These are phyloP conservation scores for Trichaptum fuscoviolaceum DNA, from an alignment of 768 basidiomycete species.

Conservation along the genomic window DNA sequence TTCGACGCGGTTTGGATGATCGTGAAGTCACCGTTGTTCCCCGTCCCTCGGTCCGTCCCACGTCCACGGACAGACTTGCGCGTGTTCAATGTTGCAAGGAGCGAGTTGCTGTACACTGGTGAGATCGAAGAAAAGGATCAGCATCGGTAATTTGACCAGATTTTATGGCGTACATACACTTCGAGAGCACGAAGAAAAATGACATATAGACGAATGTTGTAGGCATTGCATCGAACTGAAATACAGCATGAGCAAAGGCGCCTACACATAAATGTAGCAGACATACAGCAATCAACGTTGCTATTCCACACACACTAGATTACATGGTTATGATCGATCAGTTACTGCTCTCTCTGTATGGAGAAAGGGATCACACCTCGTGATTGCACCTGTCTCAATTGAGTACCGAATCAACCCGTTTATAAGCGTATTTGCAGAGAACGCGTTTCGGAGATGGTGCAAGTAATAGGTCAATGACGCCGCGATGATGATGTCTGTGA, in stretches of 20 bases:
- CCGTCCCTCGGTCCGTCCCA: conserved; percentile 42
- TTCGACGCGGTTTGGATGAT: conserved; percentile 2
- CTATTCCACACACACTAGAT: conserved; percentile 33
- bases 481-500: conserved; percentile 49
- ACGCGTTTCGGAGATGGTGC: conserved; percentile 44
- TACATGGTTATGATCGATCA: conserved; percentile 6
- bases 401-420: conserved; percentile 54
- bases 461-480: conserved; percentile 49
- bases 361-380: conserved; percentile 40
- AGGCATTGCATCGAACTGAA: conserved; percentile 53
- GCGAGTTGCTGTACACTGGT: conserved; percentile 59
- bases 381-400: conserved; percentile 56
- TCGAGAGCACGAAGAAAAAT: conserved; percentile 61
- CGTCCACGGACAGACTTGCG: conserved; percentile 47
- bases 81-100: conserved; percentile 64
- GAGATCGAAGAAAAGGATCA: conserved; percentile 3
- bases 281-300: conserved; percentile 54
- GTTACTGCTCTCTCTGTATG: not conserved
- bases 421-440: conserved; percentile 52
- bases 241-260: not conserved
- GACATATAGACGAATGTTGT: conserved; percentile 54
- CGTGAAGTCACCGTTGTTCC: not conserved
- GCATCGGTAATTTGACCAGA: not conserved
- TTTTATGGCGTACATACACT: conserved; percentile 37
- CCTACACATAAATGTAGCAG: not conserved